phyloP scores from a whole-genome alignment of 805 yeast genomes.

The Zygoascus flipseniorum region DNA sequence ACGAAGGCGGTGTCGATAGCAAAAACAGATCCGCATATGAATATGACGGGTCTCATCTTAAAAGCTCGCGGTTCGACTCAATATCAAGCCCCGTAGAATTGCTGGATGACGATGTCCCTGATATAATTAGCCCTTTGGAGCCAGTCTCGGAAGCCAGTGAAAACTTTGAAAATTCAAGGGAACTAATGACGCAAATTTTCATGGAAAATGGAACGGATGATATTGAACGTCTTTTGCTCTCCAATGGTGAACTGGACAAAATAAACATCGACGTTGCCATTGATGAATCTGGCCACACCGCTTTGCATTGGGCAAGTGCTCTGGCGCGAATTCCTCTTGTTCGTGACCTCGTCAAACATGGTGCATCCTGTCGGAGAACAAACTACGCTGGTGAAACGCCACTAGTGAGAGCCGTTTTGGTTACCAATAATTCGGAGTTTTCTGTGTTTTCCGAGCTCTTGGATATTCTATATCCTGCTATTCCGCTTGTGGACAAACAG shows the following conservation, averaged over 20 bases:
- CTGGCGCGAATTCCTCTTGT: constrained; percentile 71
- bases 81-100: not conserved
- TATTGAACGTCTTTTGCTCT: constrained; percentile 26
- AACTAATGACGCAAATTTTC: constrained; percentile 44
- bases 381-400: constrained; percentile 86
- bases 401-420: constrained; percentile 72
- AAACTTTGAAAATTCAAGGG: constrained; percentile 32
- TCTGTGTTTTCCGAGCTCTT: constrained; percentile 65
- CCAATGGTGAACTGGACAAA: constrained; percentile 15
- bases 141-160: constrained; percentile 31
- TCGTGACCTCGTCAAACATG: constrained; percentile 53
- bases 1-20: not conserved
- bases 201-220: constrained; percentile 33
- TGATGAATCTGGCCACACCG: constrained; percentile 89
- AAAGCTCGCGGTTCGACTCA: not conserved
- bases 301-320: constrained; percentile 94
- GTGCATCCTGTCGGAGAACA: constrained; percentile 61
- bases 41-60: not conserved
- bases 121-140: constrained; percentile 29
- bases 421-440: constrained; percentile 72
- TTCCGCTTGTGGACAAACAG: constrained; percentile 54
- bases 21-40: not conserved
- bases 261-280: constrained; percentile 75
- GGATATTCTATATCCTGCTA: constrained; percentile 66
- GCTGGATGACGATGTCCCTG: constrained; percentile 17